Evolutionary conservation across 179 eudicot genomes (phyloP).

Genomic region (Pouteria campechiana): DNA sequence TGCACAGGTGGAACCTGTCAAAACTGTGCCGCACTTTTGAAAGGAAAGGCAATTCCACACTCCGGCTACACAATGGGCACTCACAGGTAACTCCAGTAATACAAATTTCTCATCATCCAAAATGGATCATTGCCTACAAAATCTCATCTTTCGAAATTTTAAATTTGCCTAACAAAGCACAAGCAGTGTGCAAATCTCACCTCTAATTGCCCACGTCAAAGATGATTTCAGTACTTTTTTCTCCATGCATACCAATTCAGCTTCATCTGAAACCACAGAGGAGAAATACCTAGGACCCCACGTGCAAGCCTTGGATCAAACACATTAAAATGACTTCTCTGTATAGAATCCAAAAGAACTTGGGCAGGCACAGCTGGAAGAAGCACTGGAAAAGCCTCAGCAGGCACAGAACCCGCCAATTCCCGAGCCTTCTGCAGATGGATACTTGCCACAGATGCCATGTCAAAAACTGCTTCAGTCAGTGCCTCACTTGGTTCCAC

Average conservation of each 20-base stretch:
- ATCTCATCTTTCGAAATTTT: too few relatives aligned
- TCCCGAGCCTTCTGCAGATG: conserved; percentile 79
- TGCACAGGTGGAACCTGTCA: too few relatives aligned
- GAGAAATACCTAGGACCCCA: conserved; percentile 71
- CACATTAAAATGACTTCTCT: conserved; percentile 61
- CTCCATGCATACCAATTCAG: conserved; percentile 86
- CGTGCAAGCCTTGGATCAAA: conserved; percentile 61
- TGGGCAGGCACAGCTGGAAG: conserved; percentile 84
- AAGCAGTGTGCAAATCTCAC: too few relatives aligned
- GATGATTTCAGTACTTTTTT: conserved; percentile 35
- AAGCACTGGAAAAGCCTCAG: conserved; percentile 63
- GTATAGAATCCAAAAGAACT: conserved; percentile 57
- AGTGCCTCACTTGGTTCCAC: conserved; percentile 55
- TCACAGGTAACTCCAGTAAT: too few relatives aligned
- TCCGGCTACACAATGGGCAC: too few relatives aligned
- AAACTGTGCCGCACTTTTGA: too few relatives aligned
- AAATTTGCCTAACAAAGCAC: too few relatives aligned
- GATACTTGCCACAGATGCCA: conserved; percentile 77
- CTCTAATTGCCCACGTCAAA: too few relatives aligned
- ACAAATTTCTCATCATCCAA: too few relatives aligned
- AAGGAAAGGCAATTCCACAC: too few relatives aligned
- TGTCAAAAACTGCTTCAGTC: conserved; percentile 63
- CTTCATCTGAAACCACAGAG: conserved; percentile 74
- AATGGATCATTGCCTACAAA: too few relatives aligned
- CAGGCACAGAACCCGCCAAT: conserved; percentile 54